Base-by-base conservation (phyloP, 192 early-diverging fungal species). In the Borealophlyctis nickersoniae region DNA sequence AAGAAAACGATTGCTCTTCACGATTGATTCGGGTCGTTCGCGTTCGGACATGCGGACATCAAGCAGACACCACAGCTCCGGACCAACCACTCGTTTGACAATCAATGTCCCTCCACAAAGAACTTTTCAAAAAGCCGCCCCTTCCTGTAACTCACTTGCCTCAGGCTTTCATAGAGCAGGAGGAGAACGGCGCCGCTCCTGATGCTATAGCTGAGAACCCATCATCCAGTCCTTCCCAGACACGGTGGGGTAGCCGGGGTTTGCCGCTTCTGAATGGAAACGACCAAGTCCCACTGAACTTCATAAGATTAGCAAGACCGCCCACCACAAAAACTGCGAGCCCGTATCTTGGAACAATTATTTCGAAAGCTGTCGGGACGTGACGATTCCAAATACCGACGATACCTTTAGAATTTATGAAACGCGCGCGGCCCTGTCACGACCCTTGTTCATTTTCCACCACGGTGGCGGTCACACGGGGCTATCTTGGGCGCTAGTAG, bases 401-500 rank as follows among this genome's bases (percentile, higher is more conserved):
- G 9, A 45, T 19, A 45, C 39, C 39, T 45, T 45, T 45, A 7
- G 39, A 45, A 19, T 45, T 7, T 45, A 45, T 45, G 9, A 45
- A 45, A 45, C 19, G 39, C 7, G 19, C 7, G 39, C 39, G 19
- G 39, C 9, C 19, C 39, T 45, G 7, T 7, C 7, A 13, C 39
- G 56, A 35, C 72, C 77, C 22, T 61, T 79, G 32, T 69, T 78
- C 61, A 60, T 77, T 32, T 58, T 81, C 14, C 71, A 73, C 60
- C 79, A 81, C 58, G 79, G 79, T 48, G 79, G 66, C 9, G 79
- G 79, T 0, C 73, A 75, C 53, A 62, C 72, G 2, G 65, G 66
- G 0, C 63, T 75, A 22, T 69, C 79, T 14, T 81, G 71, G 57
- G 36, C 64, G 1, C 56, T 77, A 26, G 45, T 71, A 2, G 60